Evolutionary conservation across 371 early-diverging fungal species (phyloP), one percentile per base, ranked within the genome.

Genomic region (Rhizopus microsporus): DNA sequence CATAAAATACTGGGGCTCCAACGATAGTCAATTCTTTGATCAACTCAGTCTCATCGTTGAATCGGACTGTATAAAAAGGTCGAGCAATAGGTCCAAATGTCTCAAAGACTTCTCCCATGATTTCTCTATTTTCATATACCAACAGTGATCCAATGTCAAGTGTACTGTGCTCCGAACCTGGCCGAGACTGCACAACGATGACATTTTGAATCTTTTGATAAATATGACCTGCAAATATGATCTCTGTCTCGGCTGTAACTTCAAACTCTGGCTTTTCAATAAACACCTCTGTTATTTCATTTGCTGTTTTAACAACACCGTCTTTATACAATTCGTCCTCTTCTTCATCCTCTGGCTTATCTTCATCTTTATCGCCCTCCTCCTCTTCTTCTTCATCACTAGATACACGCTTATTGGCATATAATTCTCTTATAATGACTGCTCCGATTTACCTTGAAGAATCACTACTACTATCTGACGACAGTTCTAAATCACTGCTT

Each of bases 41-140:
- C 15, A 91, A 82, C 32, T 93, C 93, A 3, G 75, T 66, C 3
- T 75, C 59, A 15, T 68, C 65, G 54, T 86, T 84, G 73, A 90
- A 93, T 12, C 92, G 74, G 2, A 98, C 81, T 5, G 89, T 82
- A 65, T 96, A 97, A 52, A 89, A 69, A 3, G 98, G 98, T 31
- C 81, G 69, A 1, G 74, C 60, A 2, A 98, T 88, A 4, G 96
- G 96, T 2, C 98, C 98, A 82, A 98, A 94, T 0, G 94, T 94
- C 54, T 98, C 98, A 70, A 88, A 94, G 1, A 95, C 81, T 68
- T 85, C 83, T 13, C 95, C 98, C 42, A 97, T 65, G 3, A 90
- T 69, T 7, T 67, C 68, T 30, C 89, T 72, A 56, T 92, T 86
- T 12, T 74, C 80, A 72, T 82, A 57, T 0, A 87, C 83, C n/a